Evolutionary conservation across 2,329 filamentous ascomycete species (phyloP).

Genomic region (Neonectria hederae): DNA sequence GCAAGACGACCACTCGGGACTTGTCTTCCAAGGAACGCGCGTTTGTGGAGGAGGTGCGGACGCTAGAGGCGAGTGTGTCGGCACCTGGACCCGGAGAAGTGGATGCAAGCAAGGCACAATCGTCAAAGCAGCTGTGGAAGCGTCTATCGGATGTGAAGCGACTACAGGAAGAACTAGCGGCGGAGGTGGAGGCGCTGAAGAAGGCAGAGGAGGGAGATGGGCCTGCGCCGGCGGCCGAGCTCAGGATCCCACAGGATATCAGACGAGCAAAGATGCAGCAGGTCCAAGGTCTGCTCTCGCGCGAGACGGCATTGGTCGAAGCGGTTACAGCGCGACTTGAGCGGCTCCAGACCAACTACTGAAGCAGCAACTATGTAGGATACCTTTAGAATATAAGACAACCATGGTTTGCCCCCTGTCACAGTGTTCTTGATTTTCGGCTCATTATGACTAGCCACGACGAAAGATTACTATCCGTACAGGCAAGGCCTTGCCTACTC

Average conservation of each 20-base stretch:
- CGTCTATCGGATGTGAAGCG: conserved; percentile 66
- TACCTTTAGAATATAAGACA: conserved; percentile 25
- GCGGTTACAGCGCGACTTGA: conserved; percentile 71
- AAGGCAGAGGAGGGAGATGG: conserved; percentile 42
- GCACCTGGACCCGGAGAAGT: conserved; percentile 44
- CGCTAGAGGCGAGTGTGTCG: conserved; percentile 63
- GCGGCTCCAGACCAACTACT: conserved; percentile 55
- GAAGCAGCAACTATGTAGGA: conserved; percentile 38
- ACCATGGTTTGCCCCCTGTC: background rate
- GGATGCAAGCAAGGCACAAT: conserved; percentile 48
- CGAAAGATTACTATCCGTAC: background rate
- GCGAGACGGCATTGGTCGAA: conserved; percentile 75
- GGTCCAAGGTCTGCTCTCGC: conserved; percentile 69
- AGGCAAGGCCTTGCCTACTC: background rate
- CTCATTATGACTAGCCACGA: background rate
- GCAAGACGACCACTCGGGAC: conserved; percentile 54
- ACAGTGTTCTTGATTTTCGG: conserved; percentile 1
- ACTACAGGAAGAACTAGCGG: conserved; percentile 62
- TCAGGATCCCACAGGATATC: conserved; percentile 68
- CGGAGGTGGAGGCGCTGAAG: conserved; percentile 60
- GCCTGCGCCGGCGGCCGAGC: conserved; percentile 47
- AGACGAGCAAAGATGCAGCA: conserved; percentile 70
- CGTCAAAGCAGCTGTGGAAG: conserved; percentile 61
- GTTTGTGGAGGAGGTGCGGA: conserved; percentile 58
- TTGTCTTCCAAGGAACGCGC: conserved; percentile 57